These are phyloP conservation scores for Trametes gibbosa DNA, from an alignment of 768 basidiomycete genomes.

Conservation along the genomic window DNA sequence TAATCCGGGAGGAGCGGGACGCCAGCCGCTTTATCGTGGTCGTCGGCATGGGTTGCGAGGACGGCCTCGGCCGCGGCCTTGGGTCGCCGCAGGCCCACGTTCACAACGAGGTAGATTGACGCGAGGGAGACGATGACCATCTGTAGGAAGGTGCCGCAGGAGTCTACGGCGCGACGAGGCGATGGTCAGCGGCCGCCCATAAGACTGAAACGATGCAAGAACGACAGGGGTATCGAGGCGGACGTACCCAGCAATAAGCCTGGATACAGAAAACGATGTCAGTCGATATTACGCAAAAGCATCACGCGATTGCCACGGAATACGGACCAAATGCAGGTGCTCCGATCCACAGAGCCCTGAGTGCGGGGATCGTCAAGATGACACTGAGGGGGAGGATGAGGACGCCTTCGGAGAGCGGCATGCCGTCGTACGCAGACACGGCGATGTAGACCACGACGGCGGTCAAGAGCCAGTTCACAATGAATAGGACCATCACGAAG, in stretches of 20 bases:
- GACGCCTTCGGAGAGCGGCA: slow-evolving; percentile 14
- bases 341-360: slow-evolving; percentile 19
- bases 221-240: no score
- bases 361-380: slow-evolving; percentile 22
- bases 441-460: slow-evolving; percentile 20
- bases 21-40: neutral
- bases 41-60: neutral
- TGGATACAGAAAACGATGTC: neutral
- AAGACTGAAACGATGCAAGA: neutral
- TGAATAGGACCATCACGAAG: slow-evolving; percentile 20
- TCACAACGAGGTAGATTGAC: slow-evolving; percentile 21
- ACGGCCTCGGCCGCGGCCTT: neutral
- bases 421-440: slow-evolving; percentile 14
- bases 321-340: slow-evolving; percentile 22
- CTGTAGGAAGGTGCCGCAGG: slow-evolving; percentile 20
- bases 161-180: slow-evolving; percentile 7
- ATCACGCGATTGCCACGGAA: neutral
- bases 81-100: slow-evolving; percentile 12
- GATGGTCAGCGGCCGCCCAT: neutral
- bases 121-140: slow-evolving; percentile 21
- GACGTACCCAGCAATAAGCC: slow-evolving; percentile 20
- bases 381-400: slow-evolving; percentile 22
- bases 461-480: slow-evolving; percentile 23
- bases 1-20: neutral
- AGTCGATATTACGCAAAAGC: neutral